Conservation (phyloP, 768 basidiomycete genomes). For the Amanita pseudoporphyria region DNA sequence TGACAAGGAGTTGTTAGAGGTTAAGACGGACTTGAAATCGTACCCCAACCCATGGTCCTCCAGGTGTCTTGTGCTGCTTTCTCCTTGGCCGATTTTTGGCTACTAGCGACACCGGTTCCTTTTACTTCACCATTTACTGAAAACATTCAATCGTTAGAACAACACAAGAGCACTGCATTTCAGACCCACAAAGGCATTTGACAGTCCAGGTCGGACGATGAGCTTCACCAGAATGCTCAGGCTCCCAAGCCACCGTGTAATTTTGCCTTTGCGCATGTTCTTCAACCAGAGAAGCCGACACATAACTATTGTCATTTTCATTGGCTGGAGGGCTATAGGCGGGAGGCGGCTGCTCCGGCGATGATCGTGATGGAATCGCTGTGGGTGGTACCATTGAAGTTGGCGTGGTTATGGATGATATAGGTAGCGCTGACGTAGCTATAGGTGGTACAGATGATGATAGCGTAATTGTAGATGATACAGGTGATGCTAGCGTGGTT, state of each 20-base stretch:
- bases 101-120: too few species aligned
- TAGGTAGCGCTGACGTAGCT: too few species aligned
- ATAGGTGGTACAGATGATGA: too few species aligned
- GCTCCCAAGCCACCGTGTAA: too few species aligned
- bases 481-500: too few species aligned
- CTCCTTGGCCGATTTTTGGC: constrained; percentile 1
- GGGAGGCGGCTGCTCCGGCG: background rate
- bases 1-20: background rate
- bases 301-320: background rate
- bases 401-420: too few species aligned
- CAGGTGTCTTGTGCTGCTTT: constrained; percentile 3
- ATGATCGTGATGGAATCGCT: background rate
- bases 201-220: constrained; percentile 2
- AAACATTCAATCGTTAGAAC: background rate
- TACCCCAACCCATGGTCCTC: constrained; percentile 6
- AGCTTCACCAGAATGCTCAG: too few species aligned
- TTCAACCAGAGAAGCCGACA: background rate
- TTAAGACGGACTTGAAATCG: background rate
- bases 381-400: background rate
- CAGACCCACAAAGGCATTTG: background rate
- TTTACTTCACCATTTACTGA: constrained; percentile 1
- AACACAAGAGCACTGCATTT: background rate
- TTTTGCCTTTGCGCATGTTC: too few species aligned
- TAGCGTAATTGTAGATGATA: too few species aligned
- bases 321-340: background rate